Evolutionary conservation across 2,329 filamentous ascomycete species (phyloP).

Genomic region (Lasiodiplodia gonubiensis): DNA sequence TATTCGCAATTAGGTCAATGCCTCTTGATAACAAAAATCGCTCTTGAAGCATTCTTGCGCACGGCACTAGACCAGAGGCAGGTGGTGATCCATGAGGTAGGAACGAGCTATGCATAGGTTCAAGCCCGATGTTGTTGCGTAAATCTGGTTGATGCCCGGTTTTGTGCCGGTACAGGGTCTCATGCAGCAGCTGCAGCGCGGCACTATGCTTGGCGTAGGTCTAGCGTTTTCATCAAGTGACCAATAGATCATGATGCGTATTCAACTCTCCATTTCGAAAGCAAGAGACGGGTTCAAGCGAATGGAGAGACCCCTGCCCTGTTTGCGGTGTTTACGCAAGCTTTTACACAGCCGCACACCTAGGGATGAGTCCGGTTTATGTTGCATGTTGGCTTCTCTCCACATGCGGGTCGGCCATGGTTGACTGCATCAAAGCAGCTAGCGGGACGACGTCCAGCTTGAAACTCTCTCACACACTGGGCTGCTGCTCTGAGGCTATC

Average conservation of each 20-base stretch:
- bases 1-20: too few species aligned
- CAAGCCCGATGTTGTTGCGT: background rate
- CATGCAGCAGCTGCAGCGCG: background rate
- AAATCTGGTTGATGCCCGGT: background rate
- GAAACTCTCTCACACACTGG: too few species aligned
- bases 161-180: background rate
- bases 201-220: background rate
- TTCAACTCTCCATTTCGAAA: background rate
- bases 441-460: background rate
- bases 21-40: background rate
- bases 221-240: background rate
- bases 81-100: background rate
- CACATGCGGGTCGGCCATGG: background rate
- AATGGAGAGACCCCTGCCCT: background rate
- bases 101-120: background rate
- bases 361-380: too few species aligned
- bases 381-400: background rate
- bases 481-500: background rate
- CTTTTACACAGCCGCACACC: background rate
- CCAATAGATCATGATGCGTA: background rate
- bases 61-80: background rate
- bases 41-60: background rate
- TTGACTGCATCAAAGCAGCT: too few species aligned
- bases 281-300: background rate
- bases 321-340: constrained; percentile 9